A percentile compares a stretch with the other conserved stretches of the same genome.
These are phyloP conservation scores for Podospora sp. DNA, from an alignment of 495 filamentous ascomycete species.

Conservation along the genomic window DNA sequence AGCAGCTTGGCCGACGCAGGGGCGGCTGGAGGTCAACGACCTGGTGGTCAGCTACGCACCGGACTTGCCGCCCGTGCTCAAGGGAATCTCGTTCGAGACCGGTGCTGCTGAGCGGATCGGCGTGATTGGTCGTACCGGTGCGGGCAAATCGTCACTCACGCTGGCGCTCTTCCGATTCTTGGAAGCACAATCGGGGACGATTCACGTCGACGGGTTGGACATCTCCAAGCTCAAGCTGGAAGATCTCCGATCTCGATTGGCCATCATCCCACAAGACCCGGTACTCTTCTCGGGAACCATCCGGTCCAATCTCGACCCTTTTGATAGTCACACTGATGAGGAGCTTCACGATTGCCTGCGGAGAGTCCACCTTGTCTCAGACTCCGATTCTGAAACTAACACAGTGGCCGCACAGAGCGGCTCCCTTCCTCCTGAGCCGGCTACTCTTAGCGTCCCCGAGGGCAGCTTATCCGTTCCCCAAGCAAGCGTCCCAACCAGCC, in stretches of 20 bases:
- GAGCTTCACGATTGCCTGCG: conserved; percentile 20
- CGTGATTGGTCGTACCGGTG: conserved; percentile 52
- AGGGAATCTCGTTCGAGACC: conserved; percentile 39
- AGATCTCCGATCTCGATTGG: conserved; percentile 65
- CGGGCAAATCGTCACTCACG: conserved; percentile 44
- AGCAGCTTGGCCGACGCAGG: conserved; percentile 74
- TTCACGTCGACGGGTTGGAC: conserved; percentile 57
- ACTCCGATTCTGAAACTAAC: not conserved
- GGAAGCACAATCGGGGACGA: conserved; percentile 36
- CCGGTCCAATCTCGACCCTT: conserved; percentile 49
- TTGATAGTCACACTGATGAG: conserved; percentile 53
- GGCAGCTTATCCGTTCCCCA: not conserved
- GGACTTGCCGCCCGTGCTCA: conserved; percentile 35
- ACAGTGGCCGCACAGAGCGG: not conserved
- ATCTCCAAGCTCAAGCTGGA: conserved; percentile 69
- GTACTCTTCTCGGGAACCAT: conserved; percentile 48
- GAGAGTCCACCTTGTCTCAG: conserved; percentile 13
- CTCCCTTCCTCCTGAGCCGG: not conserved
- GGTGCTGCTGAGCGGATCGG: conserved; percentile 41
- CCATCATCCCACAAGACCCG: conserved; percentile 72
- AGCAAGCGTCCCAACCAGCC: not conserved
- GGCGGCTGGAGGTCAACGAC: conserved; percentile 68
- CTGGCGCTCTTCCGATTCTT: conserved; percentile 45
- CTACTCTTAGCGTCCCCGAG: not conserved
- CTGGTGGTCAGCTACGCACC: conserved; percentile 27